Base-by-base conservation (phyloP, 257 asterid species). In the Solanum microdontum region DNA sequence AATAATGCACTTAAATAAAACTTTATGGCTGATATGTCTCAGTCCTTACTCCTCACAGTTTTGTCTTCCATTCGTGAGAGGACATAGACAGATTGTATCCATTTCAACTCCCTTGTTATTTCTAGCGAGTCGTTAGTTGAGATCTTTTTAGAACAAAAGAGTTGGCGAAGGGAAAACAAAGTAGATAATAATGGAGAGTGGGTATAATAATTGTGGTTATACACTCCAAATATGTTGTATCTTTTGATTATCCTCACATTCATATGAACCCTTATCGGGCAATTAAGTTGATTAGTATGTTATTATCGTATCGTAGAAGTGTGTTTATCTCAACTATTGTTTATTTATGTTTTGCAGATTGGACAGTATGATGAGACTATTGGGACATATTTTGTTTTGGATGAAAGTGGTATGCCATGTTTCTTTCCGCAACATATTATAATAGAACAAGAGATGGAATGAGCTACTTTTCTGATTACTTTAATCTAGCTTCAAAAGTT, bases 321-420 rank as follows among this genome's bases (percentile, higher is more conserved):
- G 24, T 55, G 66, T 58, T 8, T n/a, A 24, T 79, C 30, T 43
- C 10, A 79, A 43, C 3, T 79, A 39, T 2, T 40, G 30, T 86
- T 36, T 39, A 55, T 28, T 37, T 86, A 24, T 21, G 43, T 86
- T 79, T 58, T 90, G 40, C 90, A 95, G 99, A 93, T 97, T 86
- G 99, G 98, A 90, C 93, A 93, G 89, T 97, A 97, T 62, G 91
- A 89, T 86, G 99, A 97, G 89, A 95, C 99, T 86, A 89, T 97
- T 48, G 98, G 98, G 69, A 93, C 96, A 55, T 94, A 98, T 91
- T 91, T 97, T 36, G 89, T 95, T 37, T 94, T 94, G 87, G 86
- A 76, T 84, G 98, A 95, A 91, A 91, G 85, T 70, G 99, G 99
- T 97, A 88, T 94, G 97, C 64, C 45, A 64, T 64, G 62, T 74